Evolutionary conservation across 2,329 filamentous ascomycete species (phyloP), one percentile per base, ranked within the genome.

Genomic region (Fonsecaea erecta): DNA sequence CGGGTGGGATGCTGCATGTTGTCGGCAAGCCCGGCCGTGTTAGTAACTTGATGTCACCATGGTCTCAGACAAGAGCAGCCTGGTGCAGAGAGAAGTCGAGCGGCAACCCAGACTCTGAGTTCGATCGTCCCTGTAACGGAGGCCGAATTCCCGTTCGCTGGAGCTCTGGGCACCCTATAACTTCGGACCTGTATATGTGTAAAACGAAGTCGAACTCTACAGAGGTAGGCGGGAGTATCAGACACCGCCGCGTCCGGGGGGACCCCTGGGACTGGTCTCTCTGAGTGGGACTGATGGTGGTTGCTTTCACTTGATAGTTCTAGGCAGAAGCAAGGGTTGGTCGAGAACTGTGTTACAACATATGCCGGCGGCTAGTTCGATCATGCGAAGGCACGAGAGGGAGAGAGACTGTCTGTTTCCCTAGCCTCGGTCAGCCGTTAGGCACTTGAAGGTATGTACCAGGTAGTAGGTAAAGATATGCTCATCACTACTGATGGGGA

Each of bases 11-110:
- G 54, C 52, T 53, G 62, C 62, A 34, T 48, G 46, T 60, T 48
- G 16, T 60, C 57, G 46, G 57, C 30, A 54, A 52, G 46, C 34
- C 52, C 51, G 58, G 65, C 54, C 48, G 58, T 26, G 52, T 37
- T 64, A 40, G 53, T 30, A 53, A 58, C 53, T 48, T 40, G 32
- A 56, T 66, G 57, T 56, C 61, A 66, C 60, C 52, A 57, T 53
- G 52, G 57, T 52, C 61, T 60, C 52, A 58, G 58, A 48, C 28
- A 21, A 52, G 51, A 53, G 53, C 9, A 48, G 14, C 59, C 53
- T 48, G 32, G 18, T 35, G 46, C 30, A 8, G 43, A 48, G 40
- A 58, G 28, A 14, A 48, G 2, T 32, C 5, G 18, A 51, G 26
- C 55, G 43, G 18, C 21, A 48, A 48, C 21, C 43, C 21, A 48